phyloP scores from a whole-genome alignment of 495 filamentous ascomycete genomes.

The Evansstolkia leycettana region DNA sequence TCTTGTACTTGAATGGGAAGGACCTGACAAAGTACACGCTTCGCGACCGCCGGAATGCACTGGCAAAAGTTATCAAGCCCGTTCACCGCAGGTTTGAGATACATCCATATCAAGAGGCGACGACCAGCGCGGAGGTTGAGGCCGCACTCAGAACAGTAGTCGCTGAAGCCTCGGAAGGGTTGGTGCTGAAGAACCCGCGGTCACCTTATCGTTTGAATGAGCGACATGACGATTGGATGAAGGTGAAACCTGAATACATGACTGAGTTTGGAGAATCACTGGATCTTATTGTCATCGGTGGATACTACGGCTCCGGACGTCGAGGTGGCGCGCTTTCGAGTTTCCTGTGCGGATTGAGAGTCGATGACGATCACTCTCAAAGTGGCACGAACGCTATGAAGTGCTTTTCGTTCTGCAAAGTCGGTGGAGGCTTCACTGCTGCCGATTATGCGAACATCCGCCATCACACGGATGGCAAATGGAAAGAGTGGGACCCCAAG shows the following conservation, averaged over 20 bases:
- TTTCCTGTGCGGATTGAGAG: slow-evolving; percentile 77
- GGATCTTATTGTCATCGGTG: slow-evolving; percentile 80
- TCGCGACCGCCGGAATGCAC: slow-evolving; percentile 64
- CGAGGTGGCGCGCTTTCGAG: slow-evolving; percentile 73
- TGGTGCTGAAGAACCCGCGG: slow-evolving; percentile 88
- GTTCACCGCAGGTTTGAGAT: slow-evolving; percentile 71
- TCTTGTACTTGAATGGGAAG: slow-evolving; percentile 73
- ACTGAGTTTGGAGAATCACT: slow-evolving; percentile 88
- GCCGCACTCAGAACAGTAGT: slow-evolving; percentile 68
- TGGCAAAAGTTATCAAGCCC: slow-evolving; percentile 51
- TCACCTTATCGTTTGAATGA: slow-evolving; percentile 80
- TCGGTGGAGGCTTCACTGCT: slow-evolving; percentile 82
- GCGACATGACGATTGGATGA: slow-evolving; percentile 95
- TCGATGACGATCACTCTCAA: slow-evolving; percentile 48
- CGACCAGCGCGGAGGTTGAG: slow-evolving; percentile 60
- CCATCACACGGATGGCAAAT: slow-evolving; percentile 81
- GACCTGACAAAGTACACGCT: slow-evolving; percentile 73
- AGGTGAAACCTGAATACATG: slow-evolving; percentile 99
- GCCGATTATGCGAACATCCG: slow-evolving; percentile 73
- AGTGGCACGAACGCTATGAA: slow-evolving; percentile 50
- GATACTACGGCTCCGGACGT: slow-evolving; percentile 81
- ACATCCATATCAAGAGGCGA: slow-evolving; percentile 59
- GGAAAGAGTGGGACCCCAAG: slow-evolving; percentile 72
- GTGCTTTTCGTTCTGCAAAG: slow-evolving; percentile 89
- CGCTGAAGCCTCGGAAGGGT: slow-evolving; percentile 76